A percentile compares a stretch with the other conserved stretches of the same genome.
Conservation (phyloP, 2,329 filamentous ascomycete genomes). For the Arthrobotrys musiformis region DNA sequence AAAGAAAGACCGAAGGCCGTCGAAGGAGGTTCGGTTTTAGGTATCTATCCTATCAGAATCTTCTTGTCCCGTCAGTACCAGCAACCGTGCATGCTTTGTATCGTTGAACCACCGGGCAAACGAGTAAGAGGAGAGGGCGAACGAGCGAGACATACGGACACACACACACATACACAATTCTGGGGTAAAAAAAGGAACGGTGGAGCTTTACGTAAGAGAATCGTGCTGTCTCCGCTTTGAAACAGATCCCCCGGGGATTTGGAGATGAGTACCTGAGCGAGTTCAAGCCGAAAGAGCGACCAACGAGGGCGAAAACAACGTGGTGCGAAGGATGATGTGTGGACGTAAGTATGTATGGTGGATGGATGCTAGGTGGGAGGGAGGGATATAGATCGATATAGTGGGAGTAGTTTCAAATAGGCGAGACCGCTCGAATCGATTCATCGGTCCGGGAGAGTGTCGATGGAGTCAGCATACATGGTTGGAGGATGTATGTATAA, state of each 20-base stretch:
- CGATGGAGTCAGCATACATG: conserved; percentile 45
- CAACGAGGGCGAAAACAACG: conserved; percentile 7
- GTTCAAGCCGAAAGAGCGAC: not conserved
- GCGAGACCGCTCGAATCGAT: not conserved
- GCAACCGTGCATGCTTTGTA: not conserved
- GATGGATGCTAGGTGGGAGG: conserved; percentile 6
- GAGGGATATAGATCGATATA: not conserved
- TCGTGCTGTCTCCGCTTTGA: conserved; percentile 34
- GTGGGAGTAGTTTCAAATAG: too few relatives aligned
- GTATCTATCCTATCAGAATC: too few relatives aligned
- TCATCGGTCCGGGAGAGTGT: conserved; percentile 40
- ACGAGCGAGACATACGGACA: not conserved
- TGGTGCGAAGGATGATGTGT: not conserved
- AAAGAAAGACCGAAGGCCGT: not conserved
- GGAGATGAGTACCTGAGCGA: not conserved
- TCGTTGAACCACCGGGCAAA: not conserved
- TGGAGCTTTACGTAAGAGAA: conserved; percentile 56
- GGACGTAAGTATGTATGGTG: too few relatives aligned
- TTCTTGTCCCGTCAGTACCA: not conserved
- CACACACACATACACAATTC: too few relatives aligned
- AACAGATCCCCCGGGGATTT: conserved; percentile 36
- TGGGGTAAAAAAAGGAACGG: conserved; percentile 6
- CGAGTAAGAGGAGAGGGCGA: not conserved
- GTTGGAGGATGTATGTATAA: too few relatives aligned
- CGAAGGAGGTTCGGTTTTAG: not conserved